phyloP scores from a whole-genome alignment of 2,329 filamentous ascomycete species.

The Neoscytalidium dimidiatum region DNA sequence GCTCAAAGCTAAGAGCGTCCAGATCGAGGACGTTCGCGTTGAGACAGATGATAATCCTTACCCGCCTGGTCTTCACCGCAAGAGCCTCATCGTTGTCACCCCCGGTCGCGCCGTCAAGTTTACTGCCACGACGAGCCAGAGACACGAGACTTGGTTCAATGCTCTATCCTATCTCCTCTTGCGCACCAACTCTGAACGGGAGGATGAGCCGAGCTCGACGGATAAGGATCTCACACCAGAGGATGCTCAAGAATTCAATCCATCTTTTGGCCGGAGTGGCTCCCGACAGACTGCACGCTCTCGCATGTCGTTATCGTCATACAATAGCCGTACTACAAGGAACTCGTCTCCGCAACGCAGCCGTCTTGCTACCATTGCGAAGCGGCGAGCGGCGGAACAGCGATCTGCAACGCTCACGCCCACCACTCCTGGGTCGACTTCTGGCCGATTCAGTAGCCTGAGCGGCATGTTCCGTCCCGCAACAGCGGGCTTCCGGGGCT shows the following conservation, averaged over 20 bases:
- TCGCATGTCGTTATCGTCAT: constrained; percentile 71
- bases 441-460: constrained; percentile 46
- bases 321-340: constrained; percentile 61
- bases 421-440: constrained; percentile 43
- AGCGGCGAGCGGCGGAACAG: constrained; percentile 13
- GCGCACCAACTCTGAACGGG: constrained; percentile 60
- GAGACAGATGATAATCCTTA: constrained; percentile 93
- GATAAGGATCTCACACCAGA: constrained; percentile 56
- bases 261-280: constrained; percentile 53
- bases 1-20: constrained; percentile 82
- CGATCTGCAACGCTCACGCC: constrained; percentile 23
- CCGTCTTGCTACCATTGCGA: constrained; percentile 38
- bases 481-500: constrained; percentile 45
- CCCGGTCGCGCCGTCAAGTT: constrained; percentile 90
- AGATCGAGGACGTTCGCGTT: constrained; percentile 89
- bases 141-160: constrained; percentile 99
- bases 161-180: constrained; percentile 90
- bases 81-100: constrained; percentile 88
- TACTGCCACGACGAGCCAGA: constrained; percentile 87
- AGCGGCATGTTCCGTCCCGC: constrained; percentile 49
- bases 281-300: constrained; percentile 55
- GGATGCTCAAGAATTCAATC: constrained; percentile 79
- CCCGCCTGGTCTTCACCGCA: constrained; percentile 90
- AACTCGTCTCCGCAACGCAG: constrained; percentile 39
- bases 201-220: constrained; percentile 59